Evolutionary conservation across 345 rosid species (phyloP).

Genomic region (Populus alba): DNA sequence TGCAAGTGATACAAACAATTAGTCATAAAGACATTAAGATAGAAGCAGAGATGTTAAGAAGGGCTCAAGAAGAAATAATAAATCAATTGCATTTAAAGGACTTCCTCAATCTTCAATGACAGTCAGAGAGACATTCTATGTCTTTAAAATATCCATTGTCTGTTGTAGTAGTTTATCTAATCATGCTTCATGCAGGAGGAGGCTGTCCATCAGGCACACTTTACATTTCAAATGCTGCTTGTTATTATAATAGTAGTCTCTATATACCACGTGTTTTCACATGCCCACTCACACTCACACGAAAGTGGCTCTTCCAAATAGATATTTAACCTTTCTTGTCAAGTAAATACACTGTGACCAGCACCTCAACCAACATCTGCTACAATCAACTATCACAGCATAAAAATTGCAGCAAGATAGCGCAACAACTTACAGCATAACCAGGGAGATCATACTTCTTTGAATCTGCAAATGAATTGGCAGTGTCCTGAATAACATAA

Average conservation of each 20-base stretch:
- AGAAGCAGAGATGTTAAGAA: background rate
- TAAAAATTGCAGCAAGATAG: background rate
- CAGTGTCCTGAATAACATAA: constrained; percentile 38
- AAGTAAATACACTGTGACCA: background rate
- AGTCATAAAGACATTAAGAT: background rate
- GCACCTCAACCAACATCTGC: background rate
- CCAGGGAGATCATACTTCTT: constrained; percentile 73
- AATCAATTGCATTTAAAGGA: background rate
- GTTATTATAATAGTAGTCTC: background rate
- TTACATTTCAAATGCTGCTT: background rate
- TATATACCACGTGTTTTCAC: background rate
- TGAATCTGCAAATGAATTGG: constrained; percentile 36
- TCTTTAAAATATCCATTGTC: background rate
- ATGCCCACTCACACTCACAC: background rate
- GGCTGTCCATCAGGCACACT: background rate
- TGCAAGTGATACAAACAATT: background rate
- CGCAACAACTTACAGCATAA: constrained; percentile 59
- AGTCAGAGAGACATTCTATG: background rate
- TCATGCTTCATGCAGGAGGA: background rate
- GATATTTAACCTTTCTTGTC: background rate
- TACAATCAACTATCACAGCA: background rate
- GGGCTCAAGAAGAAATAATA: background rate
- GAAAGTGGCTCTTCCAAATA: background rate
- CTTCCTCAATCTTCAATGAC: background rate
- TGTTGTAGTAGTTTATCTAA: background rate